Conservation (phyloP, 2,329 filamentous ascomycete genomes). For the Dothideomycetidae sp. region DNA sequence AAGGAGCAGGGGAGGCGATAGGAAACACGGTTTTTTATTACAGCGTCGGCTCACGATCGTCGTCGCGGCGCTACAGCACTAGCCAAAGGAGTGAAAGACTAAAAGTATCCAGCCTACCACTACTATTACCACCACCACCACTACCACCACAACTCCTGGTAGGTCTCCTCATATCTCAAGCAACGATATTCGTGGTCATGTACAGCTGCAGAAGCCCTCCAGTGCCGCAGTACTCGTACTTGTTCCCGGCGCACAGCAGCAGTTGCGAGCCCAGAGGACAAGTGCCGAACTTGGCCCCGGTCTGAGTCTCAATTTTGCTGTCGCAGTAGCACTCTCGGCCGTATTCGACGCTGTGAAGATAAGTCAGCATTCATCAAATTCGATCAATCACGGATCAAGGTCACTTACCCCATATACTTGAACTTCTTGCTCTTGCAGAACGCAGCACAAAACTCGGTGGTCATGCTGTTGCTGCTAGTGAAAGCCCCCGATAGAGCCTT, state of each 20-base stretch:
- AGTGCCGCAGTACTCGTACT: constrained; percentile 19
- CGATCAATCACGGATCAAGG: not conserved
- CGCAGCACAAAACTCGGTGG: constrained; percentile 19
- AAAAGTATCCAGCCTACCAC: no score
- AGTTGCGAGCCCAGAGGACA: constrained; percentile 14
- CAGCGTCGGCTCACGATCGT: no score
- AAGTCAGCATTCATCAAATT: not conserved
- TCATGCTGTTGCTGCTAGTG: constrained; percentile 20
- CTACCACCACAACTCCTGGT: no score
- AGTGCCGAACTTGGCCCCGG: constrained; percentile 12
- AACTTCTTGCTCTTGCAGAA: constrained; percentile 20
- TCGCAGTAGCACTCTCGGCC: constrained; percentile 10
- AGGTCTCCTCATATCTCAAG: no score
- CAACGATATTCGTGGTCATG: constrained; percentile 11
- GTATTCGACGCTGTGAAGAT: constrained; percentile 2
- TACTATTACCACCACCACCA: no score
- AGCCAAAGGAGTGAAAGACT: no score
- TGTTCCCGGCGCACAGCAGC: constrained; percentile 19
- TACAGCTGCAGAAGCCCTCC: constrained; percentile 20
- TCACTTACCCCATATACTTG: constrained; percentile 10
- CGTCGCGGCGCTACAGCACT: no score
- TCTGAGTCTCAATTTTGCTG: constrained; percentile 13
- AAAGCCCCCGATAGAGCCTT: constrained; percentile 15
- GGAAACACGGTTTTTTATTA: no score
- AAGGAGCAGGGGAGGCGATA: no score